Evolutionary conservation across 306 rosid genomes (phyloP).

Genomic region (Lathyrus tuberosus): DNA sequence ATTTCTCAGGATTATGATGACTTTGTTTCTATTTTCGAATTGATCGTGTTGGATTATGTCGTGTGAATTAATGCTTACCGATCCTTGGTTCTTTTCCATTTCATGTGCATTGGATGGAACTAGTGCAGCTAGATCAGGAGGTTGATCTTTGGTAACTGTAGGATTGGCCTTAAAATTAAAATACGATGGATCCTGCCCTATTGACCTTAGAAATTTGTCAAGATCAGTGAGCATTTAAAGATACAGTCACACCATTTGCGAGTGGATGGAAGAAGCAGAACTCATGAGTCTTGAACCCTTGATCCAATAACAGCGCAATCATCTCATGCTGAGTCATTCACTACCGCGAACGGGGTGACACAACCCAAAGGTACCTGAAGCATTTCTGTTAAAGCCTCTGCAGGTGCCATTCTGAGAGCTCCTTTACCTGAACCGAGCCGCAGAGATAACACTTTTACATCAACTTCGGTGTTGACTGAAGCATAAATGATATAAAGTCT

Average conservation of each 20-base stretch:
- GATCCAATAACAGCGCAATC: constrained; percentile 88
- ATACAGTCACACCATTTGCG: constrained; percentile 81
- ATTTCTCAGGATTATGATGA: no score
- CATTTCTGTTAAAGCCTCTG: constrained; percentile 84
- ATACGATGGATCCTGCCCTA: constrained; percentile 74
- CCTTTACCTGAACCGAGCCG: constrained; percentile 98
- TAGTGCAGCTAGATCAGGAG: constrained; percentile 90
- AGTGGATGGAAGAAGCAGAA: constrained; percentile 89
- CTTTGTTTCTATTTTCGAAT: no score
- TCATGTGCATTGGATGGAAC: constrained; percentile 76
- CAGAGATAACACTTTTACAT: constrained; percentile 80
- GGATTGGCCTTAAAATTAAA: constrained; percentile 97
- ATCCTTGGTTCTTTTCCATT: no score
- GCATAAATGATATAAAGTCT: constrained; percentile 83
- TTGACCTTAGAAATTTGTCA: constrained; percentile 76
- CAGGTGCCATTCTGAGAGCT: constrained; percentile 94
- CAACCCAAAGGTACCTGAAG: constrained; percentile 92
- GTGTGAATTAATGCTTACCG: no score
- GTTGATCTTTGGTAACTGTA: constrained; percentile 82
- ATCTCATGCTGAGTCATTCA: constrained; percentile 85
- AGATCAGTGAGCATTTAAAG: constrained; percentile 62
- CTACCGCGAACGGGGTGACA: constrained; percentile 87
- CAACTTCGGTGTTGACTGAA: constrained; percentile 76
- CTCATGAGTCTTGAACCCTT: constrained; percentile 70
- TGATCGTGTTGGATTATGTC: no score